Base-by-base conservation (phyloP, 1,139 yeast species). In the Sugiyamaella pinicola region DNA sequence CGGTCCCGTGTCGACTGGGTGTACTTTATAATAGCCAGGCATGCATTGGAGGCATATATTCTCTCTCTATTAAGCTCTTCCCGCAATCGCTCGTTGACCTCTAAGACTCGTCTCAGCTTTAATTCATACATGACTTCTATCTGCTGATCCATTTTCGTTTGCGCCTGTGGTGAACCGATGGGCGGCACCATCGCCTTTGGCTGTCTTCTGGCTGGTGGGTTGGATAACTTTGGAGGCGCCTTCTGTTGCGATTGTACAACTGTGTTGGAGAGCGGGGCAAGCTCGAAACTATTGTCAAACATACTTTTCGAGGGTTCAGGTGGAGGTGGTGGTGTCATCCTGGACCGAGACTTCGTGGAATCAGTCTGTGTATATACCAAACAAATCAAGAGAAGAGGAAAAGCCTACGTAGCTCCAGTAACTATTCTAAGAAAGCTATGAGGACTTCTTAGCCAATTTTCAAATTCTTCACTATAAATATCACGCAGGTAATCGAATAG, bases 21-120 rank as follows among this genome's bases (percentile, higher is more conserved):
- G 45, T 49, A 56, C 29, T 54, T 51, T n/a, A 60, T 53, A 15
- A 59, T 51, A 57, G 68, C 75, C 63, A 78, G 69, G 40, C 87
- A 81, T 6, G 89, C 87, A 58, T 80, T 81, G 15, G 89, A 84
- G 3, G 89, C 87, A 35, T 84, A 81, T 8, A 84, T 80, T 55
- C 95, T 71, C 7, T 84, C 84, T 52, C 81, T 71, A 7, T 75
- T 66, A 43, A 87, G 68, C 49, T 83, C 80, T 34, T 76, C 76
- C 57, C 76, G 79, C 41, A 86, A 70, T 54, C 81, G 78, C 10
- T 70, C 67, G 64, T 84, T 85, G 47, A 85, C 74, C 61, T 84
- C 86, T 53, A 78, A 76, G 29, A 85, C 78, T 57, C 95, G 74
- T 63, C 80, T 83, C 48, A 85, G 72, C 68, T 85, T 85, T 56